Base-by-base conservation (phyloP, 257 asterid species). In the Thymus mandschuricus region DNA sequence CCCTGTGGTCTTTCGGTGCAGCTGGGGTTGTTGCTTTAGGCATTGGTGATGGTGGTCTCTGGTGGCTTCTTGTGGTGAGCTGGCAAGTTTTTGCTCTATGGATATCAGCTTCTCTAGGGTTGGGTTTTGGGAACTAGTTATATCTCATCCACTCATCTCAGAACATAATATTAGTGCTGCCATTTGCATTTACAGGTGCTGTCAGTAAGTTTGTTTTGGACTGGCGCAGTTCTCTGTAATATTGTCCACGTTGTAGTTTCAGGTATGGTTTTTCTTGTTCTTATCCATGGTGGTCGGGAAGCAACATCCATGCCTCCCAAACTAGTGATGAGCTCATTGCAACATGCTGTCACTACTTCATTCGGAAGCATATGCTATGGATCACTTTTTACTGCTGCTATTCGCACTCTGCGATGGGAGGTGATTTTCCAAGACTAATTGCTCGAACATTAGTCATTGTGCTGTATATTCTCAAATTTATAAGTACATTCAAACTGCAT, bases 61-160 rank as follows among this genome's bases (percentile, higher is more conserved):
- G 98, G 97, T 94, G 97, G 98, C 97, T 92, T 83, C 99, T 94
- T 89, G 77, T 84, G 99, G 99, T 94, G 98, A 91, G 98, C 91
- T 78, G 96, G 98, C 98, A 94, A 91, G 98, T 94, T 91, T 85
- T 86, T 86, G 82, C 82, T 85, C 88, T 84, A 60, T 43, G 68
- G 66, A 31, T 29, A 66, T 67, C 69, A 56, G 78, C 60, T 79
- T 71, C 63, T 61, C 56, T 64, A 41, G 79, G 66, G 34, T 50
- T 45, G 70, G 44, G 43, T 54, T 34, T 50, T 45, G 68, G 44
- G 43, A 59, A 41, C 12, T 64, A 51, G 55, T 68, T 43, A 61
- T 31, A 27, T 63, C 64, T 66, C 41, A n/a, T 27, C 59, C 35
- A 51, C 69, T 74, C 55, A 70, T 68, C 66, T 61, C 33, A 35